Base-by-base conservation (phyloP, 2,329 filamentous ascomycete species). In the Exophiala phaeomuriformis region DNA sequence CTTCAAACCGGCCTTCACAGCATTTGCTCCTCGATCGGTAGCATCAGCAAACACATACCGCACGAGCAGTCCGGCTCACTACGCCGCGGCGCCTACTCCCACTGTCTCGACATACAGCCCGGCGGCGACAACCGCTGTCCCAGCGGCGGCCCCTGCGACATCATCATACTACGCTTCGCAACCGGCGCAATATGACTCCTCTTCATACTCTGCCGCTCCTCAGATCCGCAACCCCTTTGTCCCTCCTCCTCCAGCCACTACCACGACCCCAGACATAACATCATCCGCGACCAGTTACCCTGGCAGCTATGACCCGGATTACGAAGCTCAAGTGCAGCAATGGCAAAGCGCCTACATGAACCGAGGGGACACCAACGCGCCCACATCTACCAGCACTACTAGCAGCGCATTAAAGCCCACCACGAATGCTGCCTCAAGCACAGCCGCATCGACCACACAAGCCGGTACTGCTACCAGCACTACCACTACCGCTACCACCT, bases 341-440 rank as follows among this genome's bases (percentile, higher is more conserved):
- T 96, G 91, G 89, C 90, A 95, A 71, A 91, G 86, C 70, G 88
- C 90, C 29, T 95, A 95, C 70, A 80, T 83, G 59, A 78, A 77
- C 47, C 84, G 80, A 63, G 83, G 67, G 27, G 40, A 4, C 39
- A 41, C 39, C 7, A 2, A 12, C 4, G 36, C 10, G 19, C 5
- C 9, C 10, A 12, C 36, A 39, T 8, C 9, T 12, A 12, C 36
- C 2, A 12, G 36, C 5, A 12, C 36, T n/a, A 12, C 9, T 12
- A 39, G 9, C 10, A 5, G 19, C 6, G n/a, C 65, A 31, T 48
- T 57, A 2, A 56, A 63, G 27, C 53, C 52, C 31, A 58, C 53
- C 32, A 29, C 51, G 29, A 53, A 63, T 35, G 61, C 68, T n/a
- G 48, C 67, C 47, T 62, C 57, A 51, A 52, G 57, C 59, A 59